Base-by-base conservation (phyloP, 768 basidiomycete genomes). In the Suillus fuscotomentosus region DNA sequence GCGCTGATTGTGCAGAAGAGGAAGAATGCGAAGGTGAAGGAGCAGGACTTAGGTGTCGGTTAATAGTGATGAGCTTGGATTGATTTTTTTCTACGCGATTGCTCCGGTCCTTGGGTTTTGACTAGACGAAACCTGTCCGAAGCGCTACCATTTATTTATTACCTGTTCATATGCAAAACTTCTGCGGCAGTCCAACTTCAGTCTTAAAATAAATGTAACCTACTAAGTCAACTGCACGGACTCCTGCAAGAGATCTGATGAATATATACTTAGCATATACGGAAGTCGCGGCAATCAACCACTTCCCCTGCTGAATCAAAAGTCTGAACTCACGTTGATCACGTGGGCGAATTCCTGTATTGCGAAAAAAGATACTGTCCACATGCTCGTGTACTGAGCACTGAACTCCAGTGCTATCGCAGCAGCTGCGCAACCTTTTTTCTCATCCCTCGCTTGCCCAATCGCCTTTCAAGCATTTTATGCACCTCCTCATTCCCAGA, bases 401-500 rank as follows among this genome's bases (percentile, higher is more conserved):
- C 31, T 27, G 27, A 34, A 20, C 17, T 24, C 31, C 20, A n/a
- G 14, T 36, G 27, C 47, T 63, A 71, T 31, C 31, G 36, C 9
- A 75, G 72, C 27, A 63, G 43, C 14, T 38, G 60, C 11, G 53
- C 60, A 5, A 76, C 34, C 1, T 55, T 65, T 24, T 17, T 66
- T 8, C 61, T 71, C 45, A 66, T 69, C 10, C 3, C 51, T 8
- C 9, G 22, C 41, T 55, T 70, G 2, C 74, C 74, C 9, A 75
- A 9, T 60, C 36, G 60, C 9, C 15, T 53, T 20, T 73, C 69
- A 38, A 71, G n/a, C 54, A 66, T 43, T 5, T 24, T 27, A 8
- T 53, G 55, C 1, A 71, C 70, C 4, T 31, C 36, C 31, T 39
- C 17, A 42, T 61, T 63, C 55, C 39, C 68, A 11, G 27, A 69